These are phyloP conservation scores for Ichthyophthirius multifiliis DNA, from an alignment of 169 alveolate species.

Conservation along the genomic window DNA sequence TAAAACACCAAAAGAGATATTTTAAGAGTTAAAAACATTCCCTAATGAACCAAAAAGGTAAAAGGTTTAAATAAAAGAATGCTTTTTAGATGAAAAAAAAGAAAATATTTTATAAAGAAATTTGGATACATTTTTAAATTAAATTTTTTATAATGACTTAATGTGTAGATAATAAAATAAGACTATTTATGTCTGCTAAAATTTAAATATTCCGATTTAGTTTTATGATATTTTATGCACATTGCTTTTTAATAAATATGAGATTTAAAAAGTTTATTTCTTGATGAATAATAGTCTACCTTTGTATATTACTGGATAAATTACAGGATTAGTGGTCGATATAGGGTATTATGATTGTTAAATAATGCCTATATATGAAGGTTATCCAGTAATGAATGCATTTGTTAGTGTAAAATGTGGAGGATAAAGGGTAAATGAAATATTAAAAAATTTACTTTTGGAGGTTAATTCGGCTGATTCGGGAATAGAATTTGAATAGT, in stretches of 20 bases:
- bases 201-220: not conserved
- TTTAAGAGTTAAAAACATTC: not conserved
- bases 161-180: not conserved
- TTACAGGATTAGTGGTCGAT: conserved; percentile 3
- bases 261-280: not conserved
- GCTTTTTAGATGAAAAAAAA: not conserved
- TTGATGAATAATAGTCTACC: not conserved
- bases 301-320: not conserved
- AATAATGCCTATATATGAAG: conserved; percentile 9
- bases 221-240: conserved; percentile 2
- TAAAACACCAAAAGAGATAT: not conserved
- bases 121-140: not conserved
- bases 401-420: not conserved
- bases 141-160: not conserved
- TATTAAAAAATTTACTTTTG: not conserved
- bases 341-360: not conserved
- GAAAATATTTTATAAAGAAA: not conserved
- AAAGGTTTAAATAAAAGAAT: not conserved
- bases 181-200: not conserved
- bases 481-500: not conserved
- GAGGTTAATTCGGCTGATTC: not conserved
- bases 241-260: not conserved
- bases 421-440: not conserved
- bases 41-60: not conserved
- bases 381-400: conserved; percentile 2